Evolutionary conservation across 1,284 basidiomycete species (phyloP).

Genomic region (Leccinum pachyderme): DNA sequence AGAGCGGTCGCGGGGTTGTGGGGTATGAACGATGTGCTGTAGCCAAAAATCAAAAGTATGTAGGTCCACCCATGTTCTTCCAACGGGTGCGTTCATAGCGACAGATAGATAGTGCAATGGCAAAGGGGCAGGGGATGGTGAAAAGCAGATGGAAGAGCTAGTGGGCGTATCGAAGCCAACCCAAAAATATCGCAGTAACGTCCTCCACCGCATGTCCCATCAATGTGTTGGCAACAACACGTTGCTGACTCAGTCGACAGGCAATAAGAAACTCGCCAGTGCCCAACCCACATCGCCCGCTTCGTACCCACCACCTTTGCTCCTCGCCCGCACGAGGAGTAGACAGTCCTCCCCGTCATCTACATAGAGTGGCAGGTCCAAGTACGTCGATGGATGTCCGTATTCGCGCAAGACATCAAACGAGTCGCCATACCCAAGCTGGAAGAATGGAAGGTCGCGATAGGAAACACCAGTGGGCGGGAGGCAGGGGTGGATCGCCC

Average conservation of each 20-base stretch:
- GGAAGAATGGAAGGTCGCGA: slow-evolving; percentile 71
- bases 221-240: slow-evolving; percentile 2
- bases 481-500: slow-evolving; percentile 62
- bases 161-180: slow-evolving; percentile 15
- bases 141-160: not conserved
- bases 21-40: not conserved
- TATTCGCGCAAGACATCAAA: slow-evolving; percentile 70
- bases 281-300: slow-evolving; percentile 68
- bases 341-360: slow-evolving; percentile 81
- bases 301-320: slow-evolving; percentile 25
- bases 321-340: slow-evolving; percentile 53
- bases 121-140: slow-evolving; percentile 5
- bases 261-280: slow-evolving; percentile 74
- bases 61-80: not conserved
- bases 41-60: not conserved
- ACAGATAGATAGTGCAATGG: slow-evolving; percentile 19
- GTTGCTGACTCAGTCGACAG: slow-evolving; percentile 38
- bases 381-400: slow-evolving; percentile 70
- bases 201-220: slow-evolving; percentile 5
- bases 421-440: slow-evolving; percentile 54
- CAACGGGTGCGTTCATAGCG: not conserved
- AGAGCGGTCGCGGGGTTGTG: not conserved
- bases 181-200: slow-evolving; percentile 4
- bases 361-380: slow-evolving; percentile 68
- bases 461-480: slow-evolving; percentile 66